Evolutionary conservation across 1,284 basidiomycete genomes (phyloP).

Genomic region (Earliella scabrosa): DNA sequence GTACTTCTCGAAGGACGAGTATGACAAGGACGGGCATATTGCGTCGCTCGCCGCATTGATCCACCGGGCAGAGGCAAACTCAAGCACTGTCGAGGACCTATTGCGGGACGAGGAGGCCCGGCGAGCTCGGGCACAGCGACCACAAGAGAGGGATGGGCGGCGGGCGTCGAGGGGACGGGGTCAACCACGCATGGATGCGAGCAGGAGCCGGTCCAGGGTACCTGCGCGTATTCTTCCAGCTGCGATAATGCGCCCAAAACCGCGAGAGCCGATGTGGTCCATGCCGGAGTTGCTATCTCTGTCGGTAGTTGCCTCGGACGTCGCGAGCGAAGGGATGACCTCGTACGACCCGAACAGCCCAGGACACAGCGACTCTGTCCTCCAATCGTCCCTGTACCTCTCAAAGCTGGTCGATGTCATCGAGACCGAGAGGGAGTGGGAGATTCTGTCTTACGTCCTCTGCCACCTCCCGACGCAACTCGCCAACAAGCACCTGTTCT

Average conservation of each 20-base stretch:
- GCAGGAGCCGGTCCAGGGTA: conserved; percentile 76
- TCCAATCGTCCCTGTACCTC: conserved; percentile 86
- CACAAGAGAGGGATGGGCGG: conserved; percentile 58
- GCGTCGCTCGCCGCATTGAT: conserved; percentile 59
- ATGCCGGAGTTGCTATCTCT: conserved; percentile 81
- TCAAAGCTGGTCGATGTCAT: conserved; percentile 71
- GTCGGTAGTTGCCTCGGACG: conserved; percentile 63
- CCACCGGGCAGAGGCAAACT: conserved; percentile 42
- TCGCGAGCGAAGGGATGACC: conserved; percentile 73
- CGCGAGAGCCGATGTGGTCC: conserved; percentile 72
- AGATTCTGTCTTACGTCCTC: conserved; percentile 90
- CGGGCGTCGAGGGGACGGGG: conserved; percentile 62
- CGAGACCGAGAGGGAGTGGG: conserved; percentile 87
- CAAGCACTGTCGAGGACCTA: conserved; percentile 21
- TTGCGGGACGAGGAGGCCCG: conserved; percentile 42
- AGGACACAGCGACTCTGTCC: conserved; percentile 48
- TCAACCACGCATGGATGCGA: conserved; percentile 50
- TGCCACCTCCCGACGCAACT: conserved; percentile 93
- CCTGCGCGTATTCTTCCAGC: conserved; percentile 36
- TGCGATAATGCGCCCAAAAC: conserved; percentile 32
- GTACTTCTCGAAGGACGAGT: conserved; percentile 61
- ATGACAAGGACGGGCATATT: conserved; percentile 60
- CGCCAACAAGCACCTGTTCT: conserved; percentile 96
- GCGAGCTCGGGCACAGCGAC: conserved; percentile 51
- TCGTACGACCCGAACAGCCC: conserved; percentile 75